Conservation (phyloP, 192 early-diverging fungal species). For the Helicostylum pulchrum region DNA sequence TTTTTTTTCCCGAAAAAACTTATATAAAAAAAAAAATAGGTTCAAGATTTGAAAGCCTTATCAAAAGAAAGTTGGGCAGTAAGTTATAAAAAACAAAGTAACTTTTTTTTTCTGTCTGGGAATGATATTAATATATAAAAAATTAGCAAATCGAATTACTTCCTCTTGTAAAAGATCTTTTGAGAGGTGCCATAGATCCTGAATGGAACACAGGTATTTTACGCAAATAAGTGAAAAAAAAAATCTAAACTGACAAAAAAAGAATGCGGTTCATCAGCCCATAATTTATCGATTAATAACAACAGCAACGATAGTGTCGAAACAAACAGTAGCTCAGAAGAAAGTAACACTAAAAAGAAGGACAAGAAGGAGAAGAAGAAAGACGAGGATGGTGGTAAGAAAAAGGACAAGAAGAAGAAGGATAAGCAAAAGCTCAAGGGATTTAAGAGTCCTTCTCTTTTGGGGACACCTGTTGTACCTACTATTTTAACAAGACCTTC, state of each 20-base stretch:
- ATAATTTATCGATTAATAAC: background rate
- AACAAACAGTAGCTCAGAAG: background rate
- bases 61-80: constrained; percentile 14
- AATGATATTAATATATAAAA: background rate
- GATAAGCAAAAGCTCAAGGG: background rate
- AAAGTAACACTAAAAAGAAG: background rate
- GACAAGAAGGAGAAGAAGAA: background rate
- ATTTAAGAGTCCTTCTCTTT: constrained; percentile 4
- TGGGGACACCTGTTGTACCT: constrained; percentile 16
- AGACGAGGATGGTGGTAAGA: background rate
- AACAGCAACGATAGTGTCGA: background rate
- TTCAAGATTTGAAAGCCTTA: constrained; percentile 5
- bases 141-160: constrained; percentile 15
- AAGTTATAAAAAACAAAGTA: background rate
- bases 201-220: background rate
- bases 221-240: background rate
- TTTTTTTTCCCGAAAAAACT: background rate
- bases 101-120: background rate
- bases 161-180: constrained; percentile 15
- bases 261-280: background rate
- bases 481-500: constrained; percentile 12
- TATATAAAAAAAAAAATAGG: background rate
- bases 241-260: background rate
- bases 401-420: background rate
- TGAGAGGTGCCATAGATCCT: constrained; percentile 13